A percentile compares a stretch with the other conserved stretches of the same genome.
These are phyloP conservation scores for Leishmania aethiopica DNA, from an alignment of 208 protist genomes.

Conservation along the genomic window DNA sequence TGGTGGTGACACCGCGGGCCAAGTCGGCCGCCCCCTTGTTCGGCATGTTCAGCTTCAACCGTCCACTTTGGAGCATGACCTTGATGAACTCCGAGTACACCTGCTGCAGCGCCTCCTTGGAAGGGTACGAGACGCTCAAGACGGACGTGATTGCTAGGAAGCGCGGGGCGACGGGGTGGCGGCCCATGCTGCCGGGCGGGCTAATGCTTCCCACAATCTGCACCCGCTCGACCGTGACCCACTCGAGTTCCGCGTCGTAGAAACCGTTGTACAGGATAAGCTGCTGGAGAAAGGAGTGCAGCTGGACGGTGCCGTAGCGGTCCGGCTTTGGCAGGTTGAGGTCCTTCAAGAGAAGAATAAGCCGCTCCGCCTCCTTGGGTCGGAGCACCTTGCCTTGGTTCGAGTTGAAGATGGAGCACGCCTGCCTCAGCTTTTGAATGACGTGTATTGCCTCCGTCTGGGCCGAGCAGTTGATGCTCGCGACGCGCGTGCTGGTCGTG, in stretches of 20 bases:
- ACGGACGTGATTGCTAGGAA: constrained; percentile 97
- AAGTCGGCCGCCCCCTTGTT: constrained; percentile 88
- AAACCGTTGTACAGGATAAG: constrained; percentile 96
- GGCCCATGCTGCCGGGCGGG: constrained; percentile 94
- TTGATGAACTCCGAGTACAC: constrained; percentile 96
- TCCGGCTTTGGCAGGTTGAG: constrained; percentile 98
- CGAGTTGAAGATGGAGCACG: constrained; percentile 92
- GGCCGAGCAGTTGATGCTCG: constrained; percentile 95
- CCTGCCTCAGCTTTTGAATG: constrained; percentile 96
- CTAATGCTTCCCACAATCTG: constrained; percentile 98
- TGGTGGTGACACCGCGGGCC: constrained; percentile 92
- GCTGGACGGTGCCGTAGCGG: constrained; percentile 97
- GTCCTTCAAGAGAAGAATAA: constrained; percentile 97
- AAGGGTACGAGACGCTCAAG: constrained; percentile 93
- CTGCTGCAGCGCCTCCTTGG: constrained; percentile 89
- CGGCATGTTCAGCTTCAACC: constrained; percentile 67
- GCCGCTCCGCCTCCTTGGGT: constrained; percentile 94
- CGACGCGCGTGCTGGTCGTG: constrained; percentile 76
- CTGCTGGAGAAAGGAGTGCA: constrained; percentile 98
- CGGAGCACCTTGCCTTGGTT: constrained; percentile 94
- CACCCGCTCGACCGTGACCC: constrained; percentile 95
- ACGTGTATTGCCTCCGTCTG: constrained; percentile 96
- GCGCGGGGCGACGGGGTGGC: constrained; percentile 93
- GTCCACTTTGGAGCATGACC: constrained; percentile 84
- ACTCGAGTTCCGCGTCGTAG: constrained; percentile 96